Base-by-base conservation (phyloP, 257 asterid genomes). In the Primulina huaijiensis region DNA sequence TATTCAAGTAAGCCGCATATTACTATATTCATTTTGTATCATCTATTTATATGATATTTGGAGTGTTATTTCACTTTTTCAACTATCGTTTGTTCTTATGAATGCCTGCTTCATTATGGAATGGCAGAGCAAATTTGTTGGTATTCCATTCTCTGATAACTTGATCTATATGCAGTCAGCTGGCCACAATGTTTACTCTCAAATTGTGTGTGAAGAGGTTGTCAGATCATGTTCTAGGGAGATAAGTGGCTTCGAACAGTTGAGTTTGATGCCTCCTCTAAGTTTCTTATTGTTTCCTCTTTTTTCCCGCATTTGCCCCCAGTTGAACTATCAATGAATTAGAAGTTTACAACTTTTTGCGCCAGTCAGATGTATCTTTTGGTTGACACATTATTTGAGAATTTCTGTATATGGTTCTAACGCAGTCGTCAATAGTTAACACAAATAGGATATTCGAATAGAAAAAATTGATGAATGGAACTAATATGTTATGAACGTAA, bases 181-280 rank as follows among this genome's bases (percentile, higher is more conserved):
- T 67, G 92, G 90, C 63, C 90, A 88, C 23, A 73, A 77, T 75
- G 77, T 78, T 75, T 92, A 96, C 65, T 83, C 95, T 76, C 85
- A 83, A 70, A 80, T 90, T 65, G 57, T 87, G 34, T 67, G 67
- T 75, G 91, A 89, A 74, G 96, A 86, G 80, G 86, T 93, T 75
- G 79, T 93, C 72, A 67, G 88, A 50, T 90, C 97, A 25, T 90
- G 95, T 72, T 84, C 90, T 60, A 87, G 91, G 72, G 95, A 97
- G 43, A 94, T 95, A 67, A 95, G 92, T 70, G 97, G 96, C 76
- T 89, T 83, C 67, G 95, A 89, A 85, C 96, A 93, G 96, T 90
- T 83, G 80, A 78, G 88, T 35, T 60, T 68, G 29, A 52, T 30
- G 62, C 46, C 57, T 17, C 25, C 50, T 68, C 23, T 31, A 19